These are phyloP conservation scores for Allantophomopsis lycopodina DNA, from an alignment of 2,329 filamentous ascomycete species.

Conservation along the genomic window DNA sequence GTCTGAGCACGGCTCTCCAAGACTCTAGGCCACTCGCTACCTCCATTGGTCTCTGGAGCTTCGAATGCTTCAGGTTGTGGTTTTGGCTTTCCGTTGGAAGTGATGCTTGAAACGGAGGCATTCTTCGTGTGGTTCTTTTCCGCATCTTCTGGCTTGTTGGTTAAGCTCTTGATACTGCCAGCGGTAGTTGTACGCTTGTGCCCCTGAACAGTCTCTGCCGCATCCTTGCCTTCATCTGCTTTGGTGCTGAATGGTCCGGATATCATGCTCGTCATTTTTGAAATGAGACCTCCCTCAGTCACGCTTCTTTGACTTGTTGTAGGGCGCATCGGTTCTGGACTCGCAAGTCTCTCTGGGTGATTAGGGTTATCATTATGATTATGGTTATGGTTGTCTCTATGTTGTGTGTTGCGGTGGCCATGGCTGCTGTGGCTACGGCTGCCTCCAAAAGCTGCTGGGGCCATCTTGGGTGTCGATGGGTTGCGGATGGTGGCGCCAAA, in stretches of 20 bases:
- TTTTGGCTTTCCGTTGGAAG: no score
- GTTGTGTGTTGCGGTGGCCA: conserved; percentile 7
- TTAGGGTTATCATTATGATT: conserved; percentile 1
- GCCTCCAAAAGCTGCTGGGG: not conserved
- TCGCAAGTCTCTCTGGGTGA: conserved; percentile 6
- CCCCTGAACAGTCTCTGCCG: conserved; percentile 9
- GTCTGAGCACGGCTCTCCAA: conserved; percentile 3
- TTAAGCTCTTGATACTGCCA: conserved; percentile 7
- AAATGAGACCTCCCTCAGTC: conserved; percentile 32
- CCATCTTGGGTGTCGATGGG: not conserved
- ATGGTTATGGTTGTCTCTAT: conserved; percentile 1
- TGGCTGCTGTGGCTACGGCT: no score
- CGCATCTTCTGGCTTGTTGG: no score
- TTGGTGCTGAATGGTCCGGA: conserved; percentile 50
- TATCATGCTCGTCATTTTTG: conserved; percentile 50
- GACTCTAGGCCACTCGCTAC: conserved; percentile 14
- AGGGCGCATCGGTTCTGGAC: conserved; percentile 27
- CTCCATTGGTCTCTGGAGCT: conserved; percentile 24
- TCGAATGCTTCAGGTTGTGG: conserved; percentile 38
- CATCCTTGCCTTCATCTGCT: conserved; percentile 17
- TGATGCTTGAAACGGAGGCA: no score
- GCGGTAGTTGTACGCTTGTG: conserved; percentile 14
- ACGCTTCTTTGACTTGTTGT: conserved; percentile 31
- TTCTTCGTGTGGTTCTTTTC: no score
- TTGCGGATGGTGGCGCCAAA: conserved; percentile 18